These are phyloP conservation scores for Coprinopsis sp. DNA, from an alignment of 768 basidiomycete genomes.

Conservation along the genomic window DNA sequence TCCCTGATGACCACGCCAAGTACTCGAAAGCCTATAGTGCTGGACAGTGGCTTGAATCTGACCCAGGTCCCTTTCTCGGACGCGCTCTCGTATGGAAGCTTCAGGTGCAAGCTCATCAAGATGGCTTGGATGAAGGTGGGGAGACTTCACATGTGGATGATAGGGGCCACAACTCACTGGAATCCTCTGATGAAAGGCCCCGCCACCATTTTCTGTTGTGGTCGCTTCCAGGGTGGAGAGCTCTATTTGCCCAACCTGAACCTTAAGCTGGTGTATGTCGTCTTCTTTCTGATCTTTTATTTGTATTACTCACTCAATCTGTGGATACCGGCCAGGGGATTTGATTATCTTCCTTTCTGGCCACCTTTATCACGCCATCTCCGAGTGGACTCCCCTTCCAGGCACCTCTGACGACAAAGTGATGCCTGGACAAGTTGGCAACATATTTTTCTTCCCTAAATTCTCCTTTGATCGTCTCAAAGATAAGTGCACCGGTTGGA, in stretches of 20 bases:
- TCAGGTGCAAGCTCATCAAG: slow-evolving; percentile 10
- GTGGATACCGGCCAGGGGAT: slow-evolving; percentile 16
- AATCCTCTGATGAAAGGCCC: slow-evolving; percentile 17
- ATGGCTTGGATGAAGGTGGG: no score
- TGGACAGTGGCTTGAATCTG: slow-evolving; percentile 4
- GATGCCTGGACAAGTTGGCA: slow-evolving; percentile 13
- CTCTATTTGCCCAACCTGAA: slow-evolving; percentile 15
- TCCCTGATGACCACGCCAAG: slow-evolving; percentile 9
- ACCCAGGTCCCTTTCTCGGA: slow-evolving; percentile 18
- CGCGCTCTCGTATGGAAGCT: slow-evolving; percentile 18
- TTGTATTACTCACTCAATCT: neutral
- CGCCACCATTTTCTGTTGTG: slow-evolving; percentile 14
- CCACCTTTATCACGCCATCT: slow-evolving; percentile 14
- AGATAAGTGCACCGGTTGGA: slow-evolving; percentile 5
- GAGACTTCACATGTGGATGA: no score
- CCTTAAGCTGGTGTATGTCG: slow-evolving; percentile 14
- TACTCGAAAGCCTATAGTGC: slow-evolving; percentile 14
- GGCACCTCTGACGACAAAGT: neutral
- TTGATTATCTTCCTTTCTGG: slow-evolving; percentile 14
- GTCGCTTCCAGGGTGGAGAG: slow-evolving; percentile 13
- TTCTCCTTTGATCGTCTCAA: slow-evolving; percentile 2
- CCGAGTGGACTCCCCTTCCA: slow-evolving; percentile 5
- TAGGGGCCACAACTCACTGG: no score
- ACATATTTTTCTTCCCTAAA: slow-evolving; percentile 16
- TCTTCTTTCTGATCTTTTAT: neutral